Evolutionary conservation across 306 rosid genomes (phyloP).

Genomic region (Cercis canadensis): DNA sequence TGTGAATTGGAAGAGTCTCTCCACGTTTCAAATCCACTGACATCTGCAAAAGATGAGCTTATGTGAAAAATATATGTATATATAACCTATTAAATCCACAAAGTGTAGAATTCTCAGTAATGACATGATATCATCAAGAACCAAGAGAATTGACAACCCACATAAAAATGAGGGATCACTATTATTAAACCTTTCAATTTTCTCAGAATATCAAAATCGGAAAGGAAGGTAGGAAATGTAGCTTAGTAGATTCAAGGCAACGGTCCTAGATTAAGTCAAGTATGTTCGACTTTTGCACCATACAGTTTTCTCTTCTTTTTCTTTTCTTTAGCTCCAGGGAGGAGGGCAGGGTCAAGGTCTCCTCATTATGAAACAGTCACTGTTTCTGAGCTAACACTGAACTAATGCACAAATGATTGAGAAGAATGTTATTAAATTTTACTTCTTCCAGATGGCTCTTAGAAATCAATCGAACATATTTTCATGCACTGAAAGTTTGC

Average conservation of each 20-base stretch:
- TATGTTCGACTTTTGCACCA: constrained; percentile 1
- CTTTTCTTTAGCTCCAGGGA: too few relatives aligned
- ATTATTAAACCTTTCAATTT: not conserved
- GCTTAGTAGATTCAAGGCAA: not conserved
- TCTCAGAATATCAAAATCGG: not conserved
- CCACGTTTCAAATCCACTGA: constrained; percentile 95
- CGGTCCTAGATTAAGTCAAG: constrained; percentile 1
- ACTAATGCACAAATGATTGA: not conserved
- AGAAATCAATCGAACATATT: constrained; percentile 1
- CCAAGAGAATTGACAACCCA: not conserved
- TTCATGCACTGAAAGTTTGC: not conserved
- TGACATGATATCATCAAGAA: not conserved
- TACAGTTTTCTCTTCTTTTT: not conserved
- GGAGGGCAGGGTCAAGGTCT: not conserved
- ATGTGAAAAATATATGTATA: constrained; percentile 14
- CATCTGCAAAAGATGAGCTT: constrained; percentile 64
- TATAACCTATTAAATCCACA: not conserved
- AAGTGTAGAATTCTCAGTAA: not conserved
- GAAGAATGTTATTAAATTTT: not conserved
- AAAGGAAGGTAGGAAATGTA: not conserved
- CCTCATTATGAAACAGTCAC: too few relatives aligned
- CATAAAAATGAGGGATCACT: not conserved
- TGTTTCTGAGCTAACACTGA: not conserved
- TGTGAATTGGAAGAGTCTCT: constrained; percentile 95
- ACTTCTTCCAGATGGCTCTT: not conserved